Evolutionary conservation across 2,329 filamentous ascomycete species (phyloP), one percentile per base, ranked within the genome.

Genomic region (Fusarium multiceps): DNA sequence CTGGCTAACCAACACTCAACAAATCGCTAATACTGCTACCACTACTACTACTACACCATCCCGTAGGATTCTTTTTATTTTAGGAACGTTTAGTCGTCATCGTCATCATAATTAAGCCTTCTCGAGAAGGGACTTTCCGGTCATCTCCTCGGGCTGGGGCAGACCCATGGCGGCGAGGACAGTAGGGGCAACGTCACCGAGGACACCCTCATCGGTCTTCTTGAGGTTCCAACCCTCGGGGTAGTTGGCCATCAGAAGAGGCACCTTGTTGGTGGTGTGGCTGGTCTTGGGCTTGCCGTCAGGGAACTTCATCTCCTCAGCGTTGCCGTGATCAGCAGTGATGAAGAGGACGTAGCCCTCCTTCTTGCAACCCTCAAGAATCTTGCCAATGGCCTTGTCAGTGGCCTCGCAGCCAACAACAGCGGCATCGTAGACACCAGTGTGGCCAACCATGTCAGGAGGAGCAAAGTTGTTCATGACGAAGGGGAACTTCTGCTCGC

Each of bases 391-490:
- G 57, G 93, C 95, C 85, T 92, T 93, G 82, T 99, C 96, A 14
- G 96, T 99, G 72, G 95, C 90, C 73, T 90, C 86, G 74, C 92
- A 91, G 75, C 90, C 96, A 77, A 96, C 79, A 68, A 99, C 90
- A 60, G 96, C 96, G 30, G 96, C 95, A 76, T 98, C 91, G 83
- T 98, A 98, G 65, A 97, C 94, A 78, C 96, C 96, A 13, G 96
- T 99, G 85, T 99, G 96, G 74, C 96, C 96, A 72, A 99, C 96
- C 96, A 99, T 99, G 84, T 99, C 96, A 20, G 96, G 96, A 43
- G 96, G 96, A 43, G 96, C 96, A 82, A 99, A 98, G 89, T 99
- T 99, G 90, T 98, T 98, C 96, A 99, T 99, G 81, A 99, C 87
- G 79, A 99, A 98, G 78, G 96, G 94, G 83, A 94, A 98, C 78